Evolutionary conservation across 768 basidiomycete genomes (phyloP).

Genomic region (Kwoniella botswanensis): DNA sequence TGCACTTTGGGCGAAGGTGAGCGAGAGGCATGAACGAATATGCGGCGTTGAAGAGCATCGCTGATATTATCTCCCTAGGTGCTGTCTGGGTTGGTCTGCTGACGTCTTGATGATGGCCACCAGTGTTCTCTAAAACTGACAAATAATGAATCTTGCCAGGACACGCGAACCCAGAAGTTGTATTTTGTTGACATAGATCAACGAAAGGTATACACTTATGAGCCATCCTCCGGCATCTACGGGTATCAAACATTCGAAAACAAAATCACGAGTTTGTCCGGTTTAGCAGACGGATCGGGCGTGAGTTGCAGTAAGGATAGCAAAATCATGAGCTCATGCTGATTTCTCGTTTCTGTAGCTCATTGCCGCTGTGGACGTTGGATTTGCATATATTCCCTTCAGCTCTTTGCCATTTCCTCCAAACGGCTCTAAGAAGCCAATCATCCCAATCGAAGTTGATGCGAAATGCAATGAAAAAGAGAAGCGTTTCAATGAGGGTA

Average conservation of each 20-base stretch:
- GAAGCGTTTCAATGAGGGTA: slow-evolving; percentile 24
- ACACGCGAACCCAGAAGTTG: slow-evolving; percentile 17
- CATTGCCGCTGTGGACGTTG: slow-evolving; percentile 15
- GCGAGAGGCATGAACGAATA: not conserved
- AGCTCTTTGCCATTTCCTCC: slow-evolving; percentile 27
- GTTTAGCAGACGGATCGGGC: slow-evolving; percentile 10
- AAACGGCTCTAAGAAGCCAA: not conserved
- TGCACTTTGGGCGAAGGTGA: slow-evolving; percentile 22
- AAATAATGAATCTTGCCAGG: slow-evolving; percentile 5
- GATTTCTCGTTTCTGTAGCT: not conserved
- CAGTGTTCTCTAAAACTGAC: not conserved
- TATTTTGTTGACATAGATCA: slow-evolving; percentile 31
- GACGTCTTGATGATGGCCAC: not conserved
- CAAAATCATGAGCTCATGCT: not conserved
- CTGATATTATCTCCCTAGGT: not conserved
- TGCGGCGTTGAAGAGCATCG: not conserved
- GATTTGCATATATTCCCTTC: slow-evolving; percentile 19
- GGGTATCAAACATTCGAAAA: slow-evolving; percentile 22
- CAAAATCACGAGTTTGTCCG: slow-evolving; percentile 9
- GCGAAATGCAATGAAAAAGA: not conserved
- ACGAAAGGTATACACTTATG: slow-evolving; percentile 26
- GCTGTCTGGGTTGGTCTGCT: slow-evolving; percentile 2
- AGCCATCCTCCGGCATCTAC: slow-evolving; percentile 14
- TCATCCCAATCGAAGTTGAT: not conserved
- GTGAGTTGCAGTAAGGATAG: slow-evolving; percentile 1